Evolutionary conservation across 192 early-diverging fungal genomes (phyloP), one percentile per base, ranked within the genome.

Genomic region (Coemansia sp.): DNA sequence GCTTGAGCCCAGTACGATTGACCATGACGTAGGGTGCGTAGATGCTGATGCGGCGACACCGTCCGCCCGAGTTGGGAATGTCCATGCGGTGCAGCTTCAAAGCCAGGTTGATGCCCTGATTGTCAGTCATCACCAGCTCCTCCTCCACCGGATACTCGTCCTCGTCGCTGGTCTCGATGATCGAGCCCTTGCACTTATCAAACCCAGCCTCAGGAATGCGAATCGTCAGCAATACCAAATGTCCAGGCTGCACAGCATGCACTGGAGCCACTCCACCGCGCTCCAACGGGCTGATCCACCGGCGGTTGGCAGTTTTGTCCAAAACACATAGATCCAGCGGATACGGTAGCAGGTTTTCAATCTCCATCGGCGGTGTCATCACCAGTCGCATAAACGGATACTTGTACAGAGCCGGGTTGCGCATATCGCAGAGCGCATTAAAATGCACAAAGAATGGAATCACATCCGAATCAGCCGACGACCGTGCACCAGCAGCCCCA

Each of bases 301-400:
- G 80, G 60, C 92, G 85, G 15, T 72, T 59, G 2, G 79, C 79
- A 10, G 80, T 79, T 49, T 86, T 84, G 60, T 94, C 93, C 40
- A 83, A 67, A 10, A 99, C 80, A n/a, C 72, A 73, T 43, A 91
- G 90, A 15, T 81, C 78, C 56, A 93, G 75, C 46, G 91, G 81
- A 61, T 88, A 97, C 0, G 97, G 97, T 25, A 99, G 71, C 18
- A 97, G 70, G 53, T 99, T 99, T 77, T 99, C 97, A 23, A 99
- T 78, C 72, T 92, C 87, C 10, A 91, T 73, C 11, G 89, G 89
- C 23, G 87, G 83, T 34, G 81, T 84, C 55, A 91, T 63, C 3
- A 83, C 82, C 46, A 91, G 81, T 3, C 80, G 67, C 83, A 88
- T 89, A 53, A 86, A 87, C 27, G 94, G 93, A 42, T 91, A 91